Evolutionary conservation across 2,329 filamentous ascomycete genomes (phyloP).

Genomic region (Fusarium foetens): DNA sequence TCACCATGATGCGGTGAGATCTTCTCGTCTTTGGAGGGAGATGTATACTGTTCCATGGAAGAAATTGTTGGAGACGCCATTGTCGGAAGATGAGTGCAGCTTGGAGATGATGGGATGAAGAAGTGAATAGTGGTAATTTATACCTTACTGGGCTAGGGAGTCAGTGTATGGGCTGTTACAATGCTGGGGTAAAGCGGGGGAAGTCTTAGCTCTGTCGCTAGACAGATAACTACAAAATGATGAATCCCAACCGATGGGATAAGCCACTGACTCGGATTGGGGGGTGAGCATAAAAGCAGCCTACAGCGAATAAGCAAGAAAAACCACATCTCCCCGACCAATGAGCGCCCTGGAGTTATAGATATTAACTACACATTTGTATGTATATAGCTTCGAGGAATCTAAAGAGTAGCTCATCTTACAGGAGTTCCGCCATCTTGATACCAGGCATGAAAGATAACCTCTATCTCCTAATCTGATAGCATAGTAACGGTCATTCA

Average conservation of each 20-base stretch:
- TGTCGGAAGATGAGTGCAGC: neutral
- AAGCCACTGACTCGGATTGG: neutral
- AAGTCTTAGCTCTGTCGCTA: neutral
- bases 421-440: too few species aligned
- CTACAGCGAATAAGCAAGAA: too few species aligned
- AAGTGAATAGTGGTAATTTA: neutral
- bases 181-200: neutral
- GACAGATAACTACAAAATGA: too few species aligned
- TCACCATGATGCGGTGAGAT: neutral
- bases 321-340: neutral
- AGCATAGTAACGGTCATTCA: too few species aligned
- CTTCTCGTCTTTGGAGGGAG: neutral
- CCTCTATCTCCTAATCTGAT: too few species aligned
- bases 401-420: too few species aligned
- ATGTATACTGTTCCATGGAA: neutral
- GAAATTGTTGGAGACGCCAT: neutral
- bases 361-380: too few species aligned
- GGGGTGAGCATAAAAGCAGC: neutral
- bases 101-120: neutral
- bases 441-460: too few species aligned
- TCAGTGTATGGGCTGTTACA: neutral
- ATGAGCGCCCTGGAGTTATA: too few species aligned
- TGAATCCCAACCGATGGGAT: too few species aligned
- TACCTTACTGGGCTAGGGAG: neutral
- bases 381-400: too few species aligned